Evolutionary conservation across 495 filamentous ascomycete genomes (phyloP).

Genomic region (Cetradonia linearis): DNA sequence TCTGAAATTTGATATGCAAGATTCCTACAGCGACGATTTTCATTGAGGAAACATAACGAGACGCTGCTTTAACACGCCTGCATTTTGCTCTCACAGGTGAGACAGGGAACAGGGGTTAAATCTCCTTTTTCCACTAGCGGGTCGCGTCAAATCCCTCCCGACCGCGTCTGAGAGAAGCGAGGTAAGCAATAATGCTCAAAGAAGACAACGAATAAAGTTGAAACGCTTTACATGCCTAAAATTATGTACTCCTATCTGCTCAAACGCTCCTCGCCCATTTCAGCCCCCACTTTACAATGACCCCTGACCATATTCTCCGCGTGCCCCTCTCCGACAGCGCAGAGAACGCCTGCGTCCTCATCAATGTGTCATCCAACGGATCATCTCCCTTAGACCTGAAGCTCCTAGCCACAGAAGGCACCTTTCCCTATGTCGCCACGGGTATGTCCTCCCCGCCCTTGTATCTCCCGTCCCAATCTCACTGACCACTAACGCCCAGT

Average conservation of each 20-base stretch:
- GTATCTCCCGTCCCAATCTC: conserved; percentile 16
- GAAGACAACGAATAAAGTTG: background rate
- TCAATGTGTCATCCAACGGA: conserved; percentile 43
- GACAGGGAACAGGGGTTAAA: too few relatives aligned
- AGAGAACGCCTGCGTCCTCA: conserved; percentile 44
- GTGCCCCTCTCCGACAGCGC: conserved; percentile 44
- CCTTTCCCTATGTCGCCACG: conserved; percentile 46
- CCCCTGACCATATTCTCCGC: conserved; percentile 37
- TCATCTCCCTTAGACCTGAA: conserved; percentile 46
- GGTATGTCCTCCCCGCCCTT: conserved; percentile 35
- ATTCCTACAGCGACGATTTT: background rate
- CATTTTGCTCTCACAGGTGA: too few relatives aligned
- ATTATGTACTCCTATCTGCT: background rate
- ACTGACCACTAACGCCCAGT: conserved; percentile 25
- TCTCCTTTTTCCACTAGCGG: background rate
- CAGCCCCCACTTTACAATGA: conserved; percentile 12
- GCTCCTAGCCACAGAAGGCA: conserved; percentile 59
- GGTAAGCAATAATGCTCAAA: background rate
- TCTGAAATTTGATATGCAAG: background rate
- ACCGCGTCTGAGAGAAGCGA: background rate
- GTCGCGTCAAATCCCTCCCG: conserved; percentile 1
- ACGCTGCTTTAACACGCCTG: background rate
- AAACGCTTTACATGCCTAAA: background rate
- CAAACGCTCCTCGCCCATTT: background rate
- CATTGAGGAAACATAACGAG: background rate